Conservation (phyloP, 768 basidiomycete genomes). For the Tulasnella sp. region DNA sequence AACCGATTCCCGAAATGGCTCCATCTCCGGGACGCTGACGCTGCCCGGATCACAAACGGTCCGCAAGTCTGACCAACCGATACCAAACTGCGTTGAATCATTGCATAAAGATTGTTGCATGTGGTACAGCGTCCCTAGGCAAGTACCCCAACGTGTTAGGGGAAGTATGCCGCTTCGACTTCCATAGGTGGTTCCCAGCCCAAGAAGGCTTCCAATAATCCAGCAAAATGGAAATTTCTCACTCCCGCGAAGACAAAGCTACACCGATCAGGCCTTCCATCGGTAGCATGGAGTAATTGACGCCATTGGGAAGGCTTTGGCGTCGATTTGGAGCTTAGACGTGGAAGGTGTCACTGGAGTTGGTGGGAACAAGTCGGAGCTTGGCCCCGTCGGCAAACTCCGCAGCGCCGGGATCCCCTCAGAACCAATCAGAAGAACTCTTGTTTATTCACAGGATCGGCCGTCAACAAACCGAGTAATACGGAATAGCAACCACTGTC, state of each 20-base stretch:
- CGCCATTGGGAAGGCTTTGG: not conserved
- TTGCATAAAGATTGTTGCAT: not conserved
- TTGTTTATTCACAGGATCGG: not conserved
- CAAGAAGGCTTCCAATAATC: not conserved
- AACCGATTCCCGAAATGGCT: not conserved
- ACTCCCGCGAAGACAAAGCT: not conserved
- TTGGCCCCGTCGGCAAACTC: not conserved
- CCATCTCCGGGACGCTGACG: not conserved
- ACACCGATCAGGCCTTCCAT: not conserved
- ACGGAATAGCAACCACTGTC: not conserved
- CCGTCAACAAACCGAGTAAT: not conserved
- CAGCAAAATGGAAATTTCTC: not conserved
- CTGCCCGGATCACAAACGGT: not conserved
- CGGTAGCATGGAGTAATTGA: not conserved
- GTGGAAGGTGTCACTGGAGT: not conserved
- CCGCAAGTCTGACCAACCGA: not conserved
- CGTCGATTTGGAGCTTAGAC: not conserved
- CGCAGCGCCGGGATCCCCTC: not conserved
- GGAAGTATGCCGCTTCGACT: not conserved
- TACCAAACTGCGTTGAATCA: not conserved
- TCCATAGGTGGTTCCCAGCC: not conserved
- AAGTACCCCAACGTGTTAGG: not conserved
- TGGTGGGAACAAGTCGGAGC: not conserved
- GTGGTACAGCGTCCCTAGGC: not conserved
- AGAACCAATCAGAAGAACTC: not conserved